Conservation (phyloP, 2,329 filamentous ascomycete genomes). For the Colletotrichum endophyticum region DNA sequence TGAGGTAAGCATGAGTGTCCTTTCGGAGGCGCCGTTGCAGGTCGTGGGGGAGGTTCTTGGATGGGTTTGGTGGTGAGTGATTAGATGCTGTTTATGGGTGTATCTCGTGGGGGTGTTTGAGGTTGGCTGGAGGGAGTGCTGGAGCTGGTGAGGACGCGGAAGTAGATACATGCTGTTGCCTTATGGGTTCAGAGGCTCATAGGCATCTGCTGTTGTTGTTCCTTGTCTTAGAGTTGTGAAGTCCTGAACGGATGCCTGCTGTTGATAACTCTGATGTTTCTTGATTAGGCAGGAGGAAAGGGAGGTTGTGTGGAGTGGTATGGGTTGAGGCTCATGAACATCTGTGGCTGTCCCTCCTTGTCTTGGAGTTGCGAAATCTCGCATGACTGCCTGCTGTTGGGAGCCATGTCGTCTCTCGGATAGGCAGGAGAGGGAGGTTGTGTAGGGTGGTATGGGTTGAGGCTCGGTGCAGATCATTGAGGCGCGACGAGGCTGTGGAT, state of each 20-base stretch:
- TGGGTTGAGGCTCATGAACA: background rate
- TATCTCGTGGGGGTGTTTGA: background rate
- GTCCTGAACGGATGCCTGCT: background rate
- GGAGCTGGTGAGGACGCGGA: background rate
- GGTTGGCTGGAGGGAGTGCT: background rate
- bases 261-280: rapidly evolving
- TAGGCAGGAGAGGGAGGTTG: background rate
- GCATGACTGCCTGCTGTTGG: background rate
- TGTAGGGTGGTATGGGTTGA: background rate
- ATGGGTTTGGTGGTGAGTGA: background rate
- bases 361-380: background rate
- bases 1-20: background rate
- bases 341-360: background rate
- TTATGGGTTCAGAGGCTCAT: background rate
- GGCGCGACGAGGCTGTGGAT: background rate
- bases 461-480: background rate
- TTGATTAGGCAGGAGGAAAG: background rate
- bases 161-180: background rate
- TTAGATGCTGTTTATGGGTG: background rate
- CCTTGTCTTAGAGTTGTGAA: background rate
- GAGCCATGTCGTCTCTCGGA: background rate
- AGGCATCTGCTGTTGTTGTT: background rate
- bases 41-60: background rate
- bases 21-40: background rate
- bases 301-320: background rate